Evolutionary conservation across 768 basidiomycete species (phyloP).

Genomic region (Collybia mongolica): DNA sequence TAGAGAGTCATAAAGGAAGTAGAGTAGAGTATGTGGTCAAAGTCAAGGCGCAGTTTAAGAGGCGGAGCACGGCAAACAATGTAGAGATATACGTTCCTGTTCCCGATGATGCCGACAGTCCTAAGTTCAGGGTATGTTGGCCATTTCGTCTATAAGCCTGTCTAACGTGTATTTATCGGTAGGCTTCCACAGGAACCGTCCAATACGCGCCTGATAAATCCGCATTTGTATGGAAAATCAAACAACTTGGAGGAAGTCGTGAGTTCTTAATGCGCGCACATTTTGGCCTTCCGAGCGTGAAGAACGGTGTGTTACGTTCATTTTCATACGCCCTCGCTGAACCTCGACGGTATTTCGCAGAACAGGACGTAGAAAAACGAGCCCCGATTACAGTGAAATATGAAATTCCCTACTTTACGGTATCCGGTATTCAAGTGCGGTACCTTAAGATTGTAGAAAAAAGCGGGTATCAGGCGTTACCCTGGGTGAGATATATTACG

Average conservation of each 20-base stretch:
- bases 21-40: constrained; percentile 96
- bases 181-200: constrained; percentile 95
- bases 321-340: neutral
- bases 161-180: neutral
- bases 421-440: constrained; percentile 95
- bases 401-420: constrained; percentile 98
- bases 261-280: constrained; percentile 99
- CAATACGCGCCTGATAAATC: constrained; percentile 98
- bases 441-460: constrained; percentile 99
- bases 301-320: constrained; percentile 63
- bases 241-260: constrained; percentile 91
- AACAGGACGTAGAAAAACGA: constrained; percentile 82
- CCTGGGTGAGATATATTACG: constrained; percentile 95
- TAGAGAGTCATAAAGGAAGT: constrained; percentile 93
- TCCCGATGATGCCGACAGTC: constrained; percentile 97
- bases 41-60: constrained; percentile 95
- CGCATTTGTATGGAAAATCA: constrained; percentile 99
- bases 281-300: constrained; percentile 93
- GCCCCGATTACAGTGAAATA: constrained; percentile 97
- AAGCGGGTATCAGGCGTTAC: constrained; percentile 93
- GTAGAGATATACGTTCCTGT: constrained; percentile 99
- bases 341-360: constrained; percentile 22
- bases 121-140: constrained; percentile 84
- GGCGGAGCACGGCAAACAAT: constrained; percentile 95
- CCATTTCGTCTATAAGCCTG: neutral